Conservation (phyloP, 148 eudicot genomes). For the Drosera capensis region DNA sequence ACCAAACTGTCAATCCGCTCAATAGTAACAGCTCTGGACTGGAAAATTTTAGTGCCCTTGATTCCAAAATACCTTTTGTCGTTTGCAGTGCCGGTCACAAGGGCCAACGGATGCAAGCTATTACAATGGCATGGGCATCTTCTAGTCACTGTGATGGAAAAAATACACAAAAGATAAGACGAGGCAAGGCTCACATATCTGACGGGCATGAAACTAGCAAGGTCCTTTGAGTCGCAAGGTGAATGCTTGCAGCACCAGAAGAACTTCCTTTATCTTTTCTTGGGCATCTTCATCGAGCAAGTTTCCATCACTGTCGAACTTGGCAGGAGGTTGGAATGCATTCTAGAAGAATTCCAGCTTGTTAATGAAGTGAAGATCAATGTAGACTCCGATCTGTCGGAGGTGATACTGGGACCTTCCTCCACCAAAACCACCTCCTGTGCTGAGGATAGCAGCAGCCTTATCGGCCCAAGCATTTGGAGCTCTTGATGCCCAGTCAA, state of each 20-base stretch:
- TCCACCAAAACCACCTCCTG: constrained; percentile 61
- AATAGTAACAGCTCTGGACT: no score
- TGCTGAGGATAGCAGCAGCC: constrained; percentile 61
- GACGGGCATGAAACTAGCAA: constrained; percentile 1
- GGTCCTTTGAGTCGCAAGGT: constrained; percentile 36
- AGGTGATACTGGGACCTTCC: constrained; percentile 65
- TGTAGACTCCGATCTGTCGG: constrained; percentile 63
- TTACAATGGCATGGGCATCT: no score
- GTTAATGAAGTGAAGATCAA: constrained; percentile 78
- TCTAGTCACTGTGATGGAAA: no score
- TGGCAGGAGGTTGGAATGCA: constrained; percentile 43
- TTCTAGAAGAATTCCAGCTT: constrained; percentile 74
- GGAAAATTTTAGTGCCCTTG: no score
- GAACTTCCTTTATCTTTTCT: constrained; percentile 36
- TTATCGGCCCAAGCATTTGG: constrained; percentile 82
- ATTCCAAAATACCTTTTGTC: no score
- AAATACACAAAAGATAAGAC: no score
- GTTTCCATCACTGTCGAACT: constrained; percentile 63
- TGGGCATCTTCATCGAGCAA: constrained; percentile 42
- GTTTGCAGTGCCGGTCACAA: no score
- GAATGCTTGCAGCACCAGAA: constrained; percentile 42
- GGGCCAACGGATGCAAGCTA: no score
- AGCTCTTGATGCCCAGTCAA: constrained; percentile 83
- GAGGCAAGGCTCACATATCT: no score
- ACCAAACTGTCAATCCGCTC: no score